Percentiles rank a stretch among this genome's conserved stretches.
phyloP scores from a whole-genome alignment of 768 basidiomycete species.

The Tephrocybe rancida region DNA sequence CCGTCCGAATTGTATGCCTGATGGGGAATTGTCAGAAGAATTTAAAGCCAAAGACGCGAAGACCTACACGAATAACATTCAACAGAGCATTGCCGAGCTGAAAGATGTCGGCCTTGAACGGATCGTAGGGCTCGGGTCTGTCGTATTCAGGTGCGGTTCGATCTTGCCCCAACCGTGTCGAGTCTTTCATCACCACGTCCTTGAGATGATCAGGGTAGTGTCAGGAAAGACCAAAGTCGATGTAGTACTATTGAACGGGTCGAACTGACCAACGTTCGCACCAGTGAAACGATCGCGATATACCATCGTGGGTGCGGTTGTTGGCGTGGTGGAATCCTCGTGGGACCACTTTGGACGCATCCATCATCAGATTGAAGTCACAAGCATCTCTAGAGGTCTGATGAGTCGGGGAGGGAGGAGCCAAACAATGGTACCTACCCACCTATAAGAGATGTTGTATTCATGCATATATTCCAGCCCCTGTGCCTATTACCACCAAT shows the following conservation, averaged over 20 bases:
- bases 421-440: not conserved
- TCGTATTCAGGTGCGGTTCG: not conserved
- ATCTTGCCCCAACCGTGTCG: conserved; percentile 1
- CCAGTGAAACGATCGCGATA: not conserved
- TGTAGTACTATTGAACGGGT: conserved; percentile 7
- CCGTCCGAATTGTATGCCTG: too few relatives aligned
- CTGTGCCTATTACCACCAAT: too few relatives aligned
- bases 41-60: too few relatives aligned
- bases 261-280: conserved; percentile 10
- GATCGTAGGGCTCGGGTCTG: not conserved
- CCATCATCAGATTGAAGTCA: conserved; percentile 6
- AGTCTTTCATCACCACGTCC: not conserved
- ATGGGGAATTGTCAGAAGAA: too few relatives aligned
- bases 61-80: not conserved
- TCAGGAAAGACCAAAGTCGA: not conserved
- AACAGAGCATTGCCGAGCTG: conserved; percentile 5
- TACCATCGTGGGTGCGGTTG: not conserved
- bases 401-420: not conserved
- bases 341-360: conserved; percentile 1
- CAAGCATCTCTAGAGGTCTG: not conserved
- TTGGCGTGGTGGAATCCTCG: not conserved
- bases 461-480: conserved; percentile 10
- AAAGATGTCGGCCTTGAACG: conserved; percentile 5
- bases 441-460: conserved; percentile 1
- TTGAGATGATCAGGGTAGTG: not conserved